A percentile compares a stretch with the other conserved stretches of the same genome.
These are phyloP conservation scores for Eugenia klotzschiana DNA, from an alignment of 441 rosid species.

Conservation along the genomic window DNA sequence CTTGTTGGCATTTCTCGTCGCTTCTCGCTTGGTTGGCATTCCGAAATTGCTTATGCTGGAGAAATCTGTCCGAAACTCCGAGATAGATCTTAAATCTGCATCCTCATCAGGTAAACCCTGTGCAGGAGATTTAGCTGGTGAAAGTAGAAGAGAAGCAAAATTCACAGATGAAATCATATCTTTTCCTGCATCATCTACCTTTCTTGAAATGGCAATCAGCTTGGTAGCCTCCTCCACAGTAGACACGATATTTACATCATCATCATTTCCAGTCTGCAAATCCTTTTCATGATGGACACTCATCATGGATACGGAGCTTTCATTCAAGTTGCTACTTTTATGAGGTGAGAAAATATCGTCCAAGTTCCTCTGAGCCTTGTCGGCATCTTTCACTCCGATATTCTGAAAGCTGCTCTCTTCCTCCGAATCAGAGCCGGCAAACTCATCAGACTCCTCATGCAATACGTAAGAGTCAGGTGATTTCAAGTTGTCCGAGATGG, in stretches of 20 bases:
- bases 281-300: not conserved
- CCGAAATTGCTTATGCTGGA: not conserved
- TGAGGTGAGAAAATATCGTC: not conserved
- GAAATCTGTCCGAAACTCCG: not conserved
- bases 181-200: not conserved
- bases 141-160: not conserved
- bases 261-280: not conserved
- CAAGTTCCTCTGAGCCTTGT: not conserved
- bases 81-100: conserved; percentile 4
- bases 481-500: conserved; percentile 7
- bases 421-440: conserved; percentile 8
- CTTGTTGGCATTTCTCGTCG: not conserved
- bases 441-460: conserved; percentile 6
- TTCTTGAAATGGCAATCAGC: not conserved
- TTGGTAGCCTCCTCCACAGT: not conserved
- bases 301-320: not conserved
- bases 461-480: not conserved
- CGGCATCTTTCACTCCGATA: not conserved
- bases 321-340: not conserved
- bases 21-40: not conserved
- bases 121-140: conserved; percentile 6
- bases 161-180: not conserved
- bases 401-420: conserved; percentile 10
- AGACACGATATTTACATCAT: not conserved
- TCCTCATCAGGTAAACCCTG: conserved; percentile 1